Conservation (phyloP, 2,329 filamentous ascomycete genomes). For the Microdochium paspali region DNA sequence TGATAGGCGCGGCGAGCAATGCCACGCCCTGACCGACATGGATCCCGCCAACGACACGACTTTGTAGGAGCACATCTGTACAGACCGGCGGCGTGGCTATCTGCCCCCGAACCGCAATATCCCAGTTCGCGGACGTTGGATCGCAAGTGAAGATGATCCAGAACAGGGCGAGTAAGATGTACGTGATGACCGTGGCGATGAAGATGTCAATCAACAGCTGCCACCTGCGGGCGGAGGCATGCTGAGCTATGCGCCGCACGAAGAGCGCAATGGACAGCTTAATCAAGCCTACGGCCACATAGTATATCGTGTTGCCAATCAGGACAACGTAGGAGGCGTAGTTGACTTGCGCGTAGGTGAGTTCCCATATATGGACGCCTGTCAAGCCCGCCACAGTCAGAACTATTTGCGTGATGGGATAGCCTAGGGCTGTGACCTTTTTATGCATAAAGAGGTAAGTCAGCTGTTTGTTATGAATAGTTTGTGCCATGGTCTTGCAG, state of each 20-base stretch:
- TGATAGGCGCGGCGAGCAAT: constrained; percentile 20
- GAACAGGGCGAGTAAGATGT: constrained; percentile 19
- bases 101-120: constrained; percentile 13
- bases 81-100: constrained; percentile 11
- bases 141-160: constrained; percentile 19
- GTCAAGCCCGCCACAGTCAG: constrained; percentile 14
- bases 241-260: constrained; percentile 23
- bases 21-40: constrained; percentile 23
- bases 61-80: constrained; percentile 8
- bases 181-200: constrained; percentile 15
- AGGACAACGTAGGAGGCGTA: constrained; percentile 13
- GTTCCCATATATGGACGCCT: constrained; percentile 15
- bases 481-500: too few relatives aligned
- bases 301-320: constrained; percentile 16
- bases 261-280: constrained; percentile 26
- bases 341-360: constrained; percentile 21
- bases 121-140: constrained; percentile 15
- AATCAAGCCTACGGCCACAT: constrained; percentile 19
- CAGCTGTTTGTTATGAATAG: neutral
- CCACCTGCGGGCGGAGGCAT: constrained; percentile 17
- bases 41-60: constrained; percentile 15
- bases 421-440: constrained; percentile 6
- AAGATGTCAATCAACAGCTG: constrained; percentile 19
- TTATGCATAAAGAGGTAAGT: neutral
- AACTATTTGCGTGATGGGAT: constrained; percentile 15